These are phyloP conservation scores for Dothistroma septosporum DNA, from an alignment of 2,329 filamentous ascomycete genomes.

Conservation along the genomic window DNA sequence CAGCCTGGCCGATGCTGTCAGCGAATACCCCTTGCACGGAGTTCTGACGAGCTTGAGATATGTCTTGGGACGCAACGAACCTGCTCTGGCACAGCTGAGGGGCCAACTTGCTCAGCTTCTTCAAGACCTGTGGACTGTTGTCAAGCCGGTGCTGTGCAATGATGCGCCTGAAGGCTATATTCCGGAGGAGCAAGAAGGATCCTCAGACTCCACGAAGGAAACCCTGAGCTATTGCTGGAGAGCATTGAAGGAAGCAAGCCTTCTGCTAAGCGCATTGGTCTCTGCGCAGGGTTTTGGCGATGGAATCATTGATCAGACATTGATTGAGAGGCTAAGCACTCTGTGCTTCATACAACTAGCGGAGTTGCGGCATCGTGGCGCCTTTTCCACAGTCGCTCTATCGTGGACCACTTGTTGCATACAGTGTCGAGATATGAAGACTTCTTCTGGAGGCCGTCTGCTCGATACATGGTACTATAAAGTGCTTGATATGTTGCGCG, in stretches of 20 bases:
- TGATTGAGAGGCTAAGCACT: conserved; percentile 33
- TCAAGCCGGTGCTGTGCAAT: conserved; percentile 76
- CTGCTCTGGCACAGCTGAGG: conserved; percentile 6
- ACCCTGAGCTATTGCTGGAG: conserved; percentile 92
- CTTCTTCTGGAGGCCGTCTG: conserved; percentile 41
- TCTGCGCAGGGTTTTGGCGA: background rate
- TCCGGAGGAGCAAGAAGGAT: conserved; percentile 69
- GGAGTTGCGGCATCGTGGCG: conserved; percentile 80
- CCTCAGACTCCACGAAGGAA: conserved; percentile 76
- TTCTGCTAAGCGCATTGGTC: conserved; percentile 27
- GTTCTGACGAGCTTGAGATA: conserved; percentile 34
- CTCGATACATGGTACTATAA: conserved; percentile 64
- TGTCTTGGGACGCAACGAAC: conserved; percentile 10
- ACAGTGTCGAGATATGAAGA: conserved; percentile 52
- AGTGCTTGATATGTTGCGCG: conserved; percentile 33
- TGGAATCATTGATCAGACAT: background rate
- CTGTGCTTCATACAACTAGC: conserved; percentile 79
- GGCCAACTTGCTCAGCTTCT: conserved; percentile 40
- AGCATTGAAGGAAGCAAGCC: conserved; percentile 91
- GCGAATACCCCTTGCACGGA: conserved; percentile 45
- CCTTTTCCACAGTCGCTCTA: conserved; percentile 86
- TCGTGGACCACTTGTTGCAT: conserved; percentile 81
- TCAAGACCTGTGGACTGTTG: conserved; percentile 68
- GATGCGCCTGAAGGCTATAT: conserved; percentile 91
- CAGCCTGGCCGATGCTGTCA: conserved; percentile 61